Evolutionary conservation across 2,329 filamentous ascomycete species (phyloP).

Genomic region (Huntiella omanensis): DNA sequence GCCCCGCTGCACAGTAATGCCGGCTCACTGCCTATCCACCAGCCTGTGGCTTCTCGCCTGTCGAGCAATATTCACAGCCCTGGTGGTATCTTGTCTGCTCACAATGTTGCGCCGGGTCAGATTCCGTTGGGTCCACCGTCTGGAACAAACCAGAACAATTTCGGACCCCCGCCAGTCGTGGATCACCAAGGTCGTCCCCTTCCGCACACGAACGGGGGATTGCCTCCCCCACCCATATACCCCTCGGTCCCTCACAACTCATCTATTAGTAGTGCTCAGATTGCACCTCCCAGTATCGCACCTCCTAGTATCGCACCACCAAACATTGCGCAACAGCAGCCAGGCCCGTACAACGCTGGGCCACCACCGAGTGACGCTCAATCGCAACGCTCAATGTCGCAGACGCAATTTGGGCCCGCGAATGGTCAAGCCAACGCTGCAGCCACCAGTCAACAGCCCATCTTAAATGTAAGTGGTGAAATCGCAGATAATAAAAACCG

Average conservation of each 20-base stretch:
- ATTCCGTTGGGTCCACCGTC: conserved; percentile 34
- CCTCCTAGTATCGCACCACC: too few relatives aligned
- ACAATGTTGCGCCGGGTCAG: conserved; percentile 39
- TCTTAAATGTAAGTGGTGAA: conserved; percentile 29
- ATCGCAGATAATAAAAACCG: not conserved
- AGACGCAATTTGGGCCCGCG: conserved; percentile 9
- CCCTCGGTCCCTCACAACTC: conserved; percentile 32
- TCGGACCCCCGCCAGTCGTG: conserved; percentile 33
- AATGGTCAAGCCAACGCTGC: conserved; percentile 17
- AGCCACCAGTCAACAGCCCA: conserved; percentile 25
- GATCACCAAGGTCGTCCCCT: conserved; percentile 31
- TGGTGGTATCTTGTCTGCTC: conserved; percentile 65
- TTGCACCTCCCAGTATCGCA: conserved; percentile 16
- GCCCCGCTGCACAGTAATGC: conserved; percentile 76
- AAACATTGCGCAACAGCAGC: conserved; percentile 25
- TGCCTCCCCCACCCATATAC: conserved; percentile 37
- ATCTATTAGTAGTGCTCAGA: conserved; percentile 31
- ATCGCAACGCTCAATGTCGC: conserved; percentile 8
- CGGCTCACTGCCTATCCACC: conserved; percentile 78
- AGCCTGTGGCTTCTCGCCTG: conserved; percentile 72
- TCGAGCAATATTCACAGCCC: conserved; percentile 76
- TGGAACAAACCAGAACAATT: conserved; percentile 24
- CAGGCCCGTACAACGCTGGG: conserved; percentile 1
- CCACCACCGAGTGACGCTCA: conserved; percentile 23
- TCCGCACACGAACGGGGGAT: conserved; percentile 29